Evolutionary conservation across 805 yeast species (phyloP).

Genomic region (Torulaspora quercuum): DNA sequence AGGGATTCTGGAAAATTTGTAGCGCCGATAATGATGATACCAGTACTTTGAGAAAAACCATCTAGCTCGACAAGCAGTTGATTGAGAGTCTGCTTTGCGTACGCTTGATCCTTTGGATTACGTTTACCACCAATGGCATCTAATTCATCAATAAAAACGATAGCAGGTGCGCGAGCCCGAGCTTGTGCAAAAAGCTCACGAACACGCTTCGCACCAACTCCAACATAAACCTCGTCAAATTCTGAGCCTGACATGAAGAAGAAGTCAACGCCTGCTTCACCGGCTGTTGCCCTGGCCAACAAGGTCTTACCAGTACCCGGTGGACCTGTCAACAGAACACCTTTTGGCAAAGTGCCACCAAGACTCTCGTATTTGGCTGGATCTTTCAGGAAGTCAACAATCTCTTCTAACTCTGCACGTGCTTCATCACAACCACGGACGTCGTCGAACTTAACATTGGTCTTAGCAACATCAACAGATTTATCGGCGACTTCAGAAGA

Average conservation of each 20-base stretch:
- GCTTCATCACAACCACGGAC: slow-evolving; percentile 99
- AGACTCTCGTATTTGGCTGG: slow-evolving; percentile 94
- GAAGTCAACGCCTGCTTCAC: slow-evolving; percentile 98
- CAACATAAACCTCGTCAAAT: slow-evolving; percentile 96
- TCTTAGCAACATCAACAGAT: slow-evolving; percentile 76
- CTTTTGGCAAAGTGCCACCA: slow-evolving; percentile 97
- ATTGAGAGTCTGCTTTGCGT: slow-evolving; percentile 94
- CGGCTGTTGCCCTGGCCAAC: slow-evolving; percentile 96
- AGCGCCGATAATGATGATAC: slow-evolving; percentile 95
- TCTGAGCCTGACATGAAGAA: slow-evolving; percentile 98
- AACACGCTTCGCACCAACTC: slow-evolving; percentile 98
- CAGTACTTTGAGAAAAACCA: slow-evolving; percentile 88
- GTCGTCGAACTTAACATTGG: slow-evolving; percentile 84
- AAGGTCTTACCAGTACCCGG: slow-evolving; percentile 99
- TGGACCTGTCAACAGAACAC: slow-evolving; percentile 94
- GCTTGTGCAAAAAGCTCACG: slow-evolving; percentile 93
- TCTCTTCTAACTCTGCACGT: slow-evolving; percentile 92
- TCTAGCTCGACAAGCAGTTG: slow-evolving; percentile 94
- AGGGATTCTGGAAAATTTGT: slow-evolving; percentile 96
- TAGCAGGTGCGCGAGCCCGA: slow-evolving; percentile 92
- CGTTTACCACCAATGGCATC: slow-evolving; percentile 99
- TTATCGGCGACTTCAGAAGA: slow-evolving; percentile 69
- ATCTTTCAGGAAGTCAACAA: slow-evolving; percentile 95
- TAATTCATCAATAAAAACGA: slow-evolving; percentile 93
- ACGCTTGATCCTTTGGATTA: slow-evolving; percentile 96